Conservation (phyloP, 177 flowering plant genomes). For the Tripterygium wilfordii region DNA sequence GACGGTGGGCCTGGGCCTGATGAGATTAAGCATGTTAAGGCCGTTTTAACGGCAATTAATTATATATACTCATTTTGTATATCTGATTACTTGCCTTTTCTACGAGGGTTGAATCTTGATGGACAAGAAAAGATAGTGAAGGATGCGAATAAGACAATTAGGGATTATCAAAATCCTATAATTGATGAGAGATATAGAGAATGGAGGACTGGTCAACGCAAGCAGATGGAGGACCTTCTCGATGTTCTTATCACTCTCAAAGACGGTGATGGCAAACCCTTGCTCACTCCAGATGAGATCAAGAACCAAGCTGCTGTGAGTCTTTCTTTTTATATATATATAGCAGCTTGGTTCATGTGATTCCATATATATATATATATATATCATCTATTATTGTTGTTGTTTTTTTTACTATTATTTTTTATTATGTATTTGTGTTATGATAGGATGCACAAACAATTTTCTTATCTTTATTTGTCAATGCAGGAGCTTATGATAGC, state of each 20-base stretch:
- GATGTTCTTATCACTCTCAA: slow-evolving; percentile 31
- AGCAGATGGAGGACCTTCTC: slow-evolving; percentile 36
- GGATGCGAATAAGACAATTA: background rate
- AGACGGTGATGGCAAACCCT: slow-evolving; percentile 25
- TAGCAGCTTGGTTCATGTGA: background rate
- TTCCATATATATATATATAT: background rate
- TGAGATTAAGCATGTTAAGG: too few relatives aligned
- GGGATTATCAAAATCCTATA: slow-evolving; percentile 14
- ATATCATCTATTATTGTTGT: too few relatives aligned
- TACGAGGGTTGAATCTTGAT: too few relatives aligned
- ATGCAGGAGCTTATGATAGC: slow-evolving; percentile 37
- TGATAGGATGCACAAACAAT: too few relatives aligned
- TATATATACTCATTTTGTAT: too few relatives aligned
- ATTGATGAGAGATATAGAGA: slow-evolving; percentile 25
- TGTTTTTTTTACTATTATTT: too few relatives aligned
- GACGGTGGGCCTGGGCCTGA: too few relatives aligned
- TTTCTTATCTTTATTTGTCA: too few relatives aligned
- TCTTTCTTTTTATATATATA: background rate
- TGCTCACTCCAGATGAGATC: slow-evolving; percentile 33
- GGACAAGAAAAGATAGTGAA: too few relatives aligned
- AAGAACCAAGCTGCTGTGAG: slow-evolving; percentile 22
- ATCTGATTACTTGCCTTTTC: too few relatives aligned
- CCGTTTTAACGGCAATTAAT: too few relatives aligned
- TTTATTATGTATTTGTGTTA: too few relatives aligned
- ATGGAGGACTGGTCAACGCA: slow-evolving; percentile 20